Evolutionary conservation across 139 green algal species (phyloP), one percentile per base, ranked within the genome.

Genomic region (Bryopsis sp.): DNA sequence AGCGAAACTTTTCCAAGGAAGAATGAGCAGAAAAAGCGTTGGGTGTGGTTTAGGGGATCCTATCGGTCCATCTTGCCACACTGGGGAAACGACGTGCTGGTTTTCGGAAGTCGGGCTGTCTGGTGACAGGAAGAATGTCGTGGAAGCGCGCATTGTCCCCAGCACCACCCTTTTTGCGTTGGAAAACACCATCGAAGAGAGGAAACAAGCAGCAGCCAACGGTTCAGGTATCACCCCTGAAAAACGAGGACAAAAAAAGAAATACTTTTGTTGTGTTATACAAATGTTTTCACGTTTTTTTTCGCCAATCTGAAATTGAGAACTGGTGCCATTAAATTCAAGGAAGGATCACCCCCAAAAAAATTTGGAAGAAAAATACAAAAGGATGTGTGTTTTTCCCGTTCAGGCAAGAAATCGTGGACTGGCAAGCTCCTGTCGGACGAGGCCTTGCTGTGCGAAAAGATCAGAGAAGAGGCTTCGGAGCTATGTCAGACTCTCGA

Each of bases 401-500:
- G 24, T 48, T 5, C 5, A 15, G 78, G 58, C 61, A 96, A 97
- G 80, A 89, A 87, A 0, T 96, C 86, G 2, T 98, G 93, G 93
- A 99, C 93, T 0, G 83, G 82, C 0, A 87, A 84, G 64, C 85
- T 99, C 59, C 77, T 97, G 4, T 63, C 71, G 6, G 80, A 97
- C 71, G 85, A 82, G 0, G 74, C 89, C 77, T 86, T 99, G 46
- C 77, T 94, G n/a, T 97, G 93, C 79, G 87, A 80, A 38, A 99
- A 99, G 82, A 76, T 86, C 19, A 79, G 84, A 31, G 93, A 98
- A 73, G 93, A 98, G 73, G 93, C 93, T 28, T 88, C 82, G 0
- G 93, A 98, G 86, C 86, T 98, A 60, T 97, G 94, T 73, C 57
- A 93, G 68, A 96, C 92, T 15, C 74, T 91, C 65, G 88, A 96